Conservation (phyloP, 192 early-diverging fungal genomes). For the Mortierella hygrophila region DNA sequence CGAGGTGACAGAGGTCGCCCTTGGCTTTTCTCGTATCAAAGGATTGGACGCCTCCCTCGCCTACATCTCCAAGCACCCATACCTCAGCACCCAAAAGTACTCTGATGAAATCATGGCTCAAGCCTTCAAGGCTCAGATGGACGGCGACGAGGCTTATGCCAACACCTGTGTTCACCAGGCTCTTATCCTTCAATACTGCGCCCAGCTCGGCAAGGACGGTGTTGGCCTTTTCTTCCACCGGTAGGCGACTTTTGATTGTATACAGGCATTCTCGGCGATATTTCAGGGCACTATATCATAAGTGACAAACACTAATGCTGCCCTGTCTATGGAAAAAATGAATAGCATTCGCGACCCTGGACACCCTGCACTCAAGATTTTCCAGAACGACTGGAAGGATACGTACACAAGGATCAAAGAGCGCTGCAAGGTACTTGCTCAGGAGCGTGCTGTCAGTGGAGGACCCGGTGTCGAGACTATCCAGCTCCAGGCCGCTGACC, state of each 20-base stretch:
- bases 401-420: slow-evolving; percentile 85
- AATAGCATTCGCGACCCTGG: slow-evolving; percentile 59
- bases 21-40: slow-evolving; percentile 70
- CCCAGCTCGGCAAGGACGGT: slow-evolving; percentile 85
- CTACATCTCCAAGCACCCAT: slow-evolving; percentile 78
- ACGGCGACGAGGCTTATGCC: slow-evolving; percentile 74
- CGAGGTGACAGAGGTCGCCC: slow-evolving; percentile 63
- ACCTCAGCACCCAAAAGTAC: slow-evolving; percentile 76
- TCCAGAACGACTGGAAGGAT: slow-evolving; percentile 86
- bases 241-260: slow-evolving; percentile 38
- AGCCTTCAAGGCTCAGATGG: slow-evolving; percentile 84
- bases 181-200: slow-evolving; percentile 88
- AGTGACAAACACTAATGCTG: not conserved
- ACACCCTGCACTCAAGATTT: slow-evolving; percentile 79
- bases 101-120: slow-evolving; percentile 89
- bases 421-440: slow-evolving; percentile 75
- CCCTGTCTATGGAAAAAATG: not conserved
- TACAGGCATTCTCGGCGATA: not conserved
- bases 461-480: slow-evolving; percentile 71
- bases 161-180: slow-evolving; percentile 85
- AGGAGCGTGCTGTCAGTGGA: slow-evolving; percentile 61
- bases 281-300: not conserved
- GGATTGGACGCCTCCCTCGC: slow-evolving; percentile 71
- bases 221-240: slow-evolving; percentile 87
- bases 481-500: slow-evolving; percentile 77